Percentiles rank a stretch among this genome's conserved stretches.
These are phyloP conservation scores for Candida suzukii DNA, from an alignment of 805 yeast genomes.

Conservation along the genomic window DNA sequence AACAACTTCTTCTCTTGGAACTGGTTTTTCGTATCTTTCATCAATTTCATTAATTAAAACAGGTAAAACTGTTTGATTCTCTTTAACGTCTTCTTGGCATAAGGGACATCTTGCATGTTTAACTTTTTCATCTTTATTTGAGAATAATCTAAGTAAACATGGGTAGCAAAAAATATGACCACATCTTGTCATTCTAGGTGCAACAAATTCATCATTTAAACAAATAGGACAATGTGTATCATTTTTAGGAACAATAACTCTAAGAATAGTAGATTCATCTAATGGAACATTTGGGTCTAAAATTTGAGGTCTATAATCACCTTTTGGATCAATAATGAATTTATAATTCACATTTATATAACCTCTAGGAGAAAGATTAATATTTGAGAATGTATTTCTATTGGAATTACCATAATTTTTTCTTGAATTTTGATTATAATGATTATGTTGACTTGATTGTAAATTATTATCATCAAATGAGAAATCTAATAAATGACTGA, in stretches of 20 bases:
- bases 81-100: slow-evolving; percentile 53
- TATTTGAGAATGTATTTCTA: slow-evolving; percentile 16
- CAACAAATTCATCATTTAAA: slow-evolving; percentile 71
- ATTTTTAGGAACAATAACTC: slow-evolving; percentile 71
- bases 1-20: slow-evolving; percentile 43
- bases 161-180: slow-evolving; percentile 89
- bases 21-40: slow-evolving; percentile 52
- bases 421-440: slow-evolving; percentile 2
- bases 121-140: slow-evolving; percentile 35
- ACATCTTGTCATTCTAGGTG: slow-evolving; percentile 92
- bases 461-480: slow-evolving; percentile 31
- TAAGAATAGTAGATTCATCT: slow-evolving; percentile 48
- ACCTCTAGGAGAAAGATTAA: slow-evolving; percentile 54
- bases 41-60: slow-evolving; percentile 48
- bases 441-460: slow-evolving; percentile 10
- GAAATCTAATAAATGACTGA: slow-evolving; percentile 63
- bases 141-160: slow-evolving; percentile 69
- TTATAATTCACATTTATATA: slow-evolving; percentile 81
- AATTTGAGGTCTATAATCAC: slow-evolving; percentile 49
- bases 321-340: slow-evolving; percentile 66
- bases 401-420: slow-evolving; percentile 9
- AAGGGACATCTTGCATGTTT: slow-evolving; percentile 73
- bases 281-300: slow-evolving; percentile 74
- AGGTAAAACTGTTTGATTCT: slow-evolving; percentile 55
- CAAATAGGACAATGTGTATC: slow-evolving; percentile 84